phyloP scores from a whole-genome alignment of 441 rosid genomes.

The Biscutella laevigata region DNA sequence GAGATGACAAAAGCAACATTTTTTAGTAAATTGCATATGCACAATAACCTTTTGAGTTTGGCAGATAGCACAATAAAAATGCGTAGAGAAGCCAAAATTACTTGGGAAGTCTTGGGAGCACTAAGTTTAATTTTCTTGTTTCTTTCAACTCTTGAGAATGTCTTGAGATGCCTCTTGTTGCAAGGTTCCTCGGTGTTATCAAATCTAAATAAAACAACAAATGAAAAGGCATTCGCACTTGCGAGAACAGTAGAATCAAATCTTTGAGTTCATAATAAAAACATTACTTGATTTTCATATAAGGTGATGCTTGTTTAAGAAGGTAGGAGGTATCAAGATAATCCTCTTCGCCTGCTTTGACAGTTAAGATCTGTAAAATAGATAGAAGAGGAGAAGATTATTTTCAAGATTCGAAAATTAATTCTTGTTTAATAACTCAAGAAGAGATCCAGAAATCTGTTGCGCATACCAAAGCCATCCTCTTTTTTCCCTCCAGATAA shows the following conservation, averaged over 20 bases:
- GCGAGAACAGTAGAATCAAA: slow-evolving; percentile 9
- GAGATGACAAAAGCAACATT: slow-evolving; percentile 17
- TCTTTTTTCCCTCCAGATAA: slow-evolving; percentile 81
- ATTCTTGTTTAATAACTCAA: slow-evolving; percentile 8
- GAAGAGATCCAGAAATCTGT: background rate
- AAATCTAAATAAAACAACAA: slow-evolving; percentile 40
- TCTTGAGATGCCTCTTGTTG: slow-evolving; percentile 53
- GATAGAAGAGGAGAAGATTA: slow-evolving; percentile 1
- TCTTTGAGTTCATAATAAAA: slow-evolving; percentile 9
- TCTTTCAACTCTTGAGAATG: slow-evolving; percentile 35
- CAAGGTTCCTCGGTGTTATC: slow-evolving; percentile 44
- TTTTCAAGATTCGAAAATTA: background rate
- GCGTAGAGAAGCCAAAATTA: slow-evolving; percentile 19
- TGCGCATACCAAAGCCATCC: slow-evolving; percentile 76
- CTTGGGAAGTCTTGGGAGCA: slow-evolving; percentile 35
- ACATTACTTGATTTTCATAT: slow-evolving; percentile 66
- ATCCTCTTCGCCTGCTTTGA: slow-evolving; percentile 75
- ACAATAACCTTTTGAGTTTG: background rate
- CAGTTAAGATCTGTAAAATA: slow-evolving; percentile 62
- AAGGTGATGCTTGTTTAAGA: slow-evolving; percentile 85
- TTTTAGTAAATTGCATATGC: background rate
- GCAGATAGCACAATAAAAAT: background rate
- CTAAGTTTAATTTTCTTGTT: slow-evolving; percentile 50
- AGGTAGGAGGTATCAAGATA: slow-evolving; percentile 66
- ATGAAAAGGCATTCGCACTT: slow-evolving; percentile 2